Evolutionary conservation across 495 filamentous ascomycete genomes (phyloP), one percentile per base, ranked within the genome.

Genomic region (Chaetomium cochliodes): DNA sequence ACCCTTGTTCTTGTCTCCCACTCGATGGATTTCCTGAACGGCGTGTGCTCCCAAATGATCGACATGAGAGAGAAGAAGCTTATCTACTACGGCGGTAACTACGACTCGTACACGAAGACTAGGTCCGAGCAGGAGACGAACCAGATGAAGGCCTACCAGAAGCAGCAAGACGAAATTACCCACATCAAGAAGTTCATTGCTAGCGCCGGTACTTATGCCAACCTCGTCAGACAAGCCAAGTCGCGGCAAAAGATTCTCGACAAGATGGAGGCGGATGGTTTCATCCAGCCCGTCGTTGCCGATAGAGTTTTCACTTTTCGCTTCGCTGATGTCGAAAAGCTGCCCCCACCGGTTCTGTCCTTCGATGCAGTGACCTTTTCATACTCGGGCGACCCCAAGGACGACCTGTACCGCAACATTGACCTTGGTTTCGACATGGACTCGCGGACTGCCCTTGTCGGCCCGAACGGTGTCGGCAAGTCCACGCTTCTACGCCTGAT

Each of bases 121-220:
- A 86, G 94, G 63, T 78, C 82, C 37, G 94, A 99, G 74, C 91
- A 98, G 79, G 94, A 99, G 80, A 87, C 86, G 76, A 99, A 99
- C 83, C 96, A 99, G 82, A 88, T 87, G 86, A 99, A 97, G 82
- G 93, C 96, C 53, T 99, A 99, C 84, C 82, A 87, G 75, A 99
- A 99, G 84, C 94, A 99, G 74, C 94, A 99, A 75, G 94, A 99
- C 64, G 94, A 99, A 85, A 99, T 99, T 73, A 81, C 86, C 67
- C 94, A 99, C 82, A 99, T 99, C 86, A 99, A 99, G 86, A 96
- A 97, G 81, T 99, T 99, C 85, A 99, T 99, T 76, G 94, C 94
- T 69, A 97, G 93, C 56, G 94, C 96, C 59, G 94, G 94, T 92
- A 99, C 94, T 65, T 99, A 99, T 75, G 94, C 94, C 84, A 99